phyloP scores from a whole-genome alignment of 2,329 filamentous ascomycete genomes.

The Xylariaceae sp. region DNA sequence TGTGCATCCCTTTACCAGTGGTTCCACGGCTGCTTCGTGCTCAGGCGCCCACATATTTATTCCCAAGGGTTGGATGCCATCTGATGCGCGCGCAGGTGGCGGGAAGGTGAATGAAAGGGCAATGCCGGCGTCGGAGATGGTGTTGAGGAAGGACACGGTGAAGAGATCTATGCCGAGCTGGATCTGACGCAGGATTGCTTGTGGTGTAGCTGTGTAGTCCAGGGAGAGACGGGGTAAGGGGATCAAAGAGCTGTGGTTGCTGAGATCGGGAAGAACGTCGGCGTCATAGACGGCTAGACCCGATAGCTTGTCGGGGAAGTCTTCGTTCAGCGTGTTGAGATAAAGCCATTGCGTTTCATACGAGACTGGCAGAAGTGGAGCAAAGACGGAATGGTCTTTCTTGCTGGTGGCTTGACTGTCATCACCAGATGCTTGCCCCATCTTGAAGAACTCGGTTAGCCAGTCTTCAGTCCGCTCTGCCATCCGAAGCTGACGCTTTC shows the following conservation, averaged over 20 bases:
- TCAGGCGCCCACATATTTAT: slow-evolving; percentile 68
- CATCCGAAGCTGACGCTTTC: slow-evolving; percentile 77
- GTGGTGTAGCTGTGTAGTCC: slow-evolving; percentile 56
- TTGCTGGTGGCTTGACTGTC: slow-evolving; percentile 22
- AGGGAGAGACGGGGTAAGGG: slow-evolving; percentile 70
- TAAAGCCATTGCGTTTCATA: slow-evolving; percentile 75
- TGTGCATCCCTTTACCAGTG: slow-evolving; percentile 58
- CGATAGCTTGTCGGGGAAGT: slow-evolving; percentile 53
- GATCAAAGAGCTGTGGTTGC: slow-evolving; percentile 47
- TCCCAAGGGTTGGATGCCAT: slow-evolving; percentile 52
- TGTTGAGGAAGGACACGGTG: slow-evolving; percentile 68
- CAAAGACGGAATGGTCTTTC: slow-evolving; percentile 46
- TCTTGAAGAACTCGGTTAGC: slow-evolving; percentile 62
- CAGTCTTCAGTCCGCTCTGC: slow-evolving; percentile 79
- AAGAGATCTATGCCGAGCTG: slow-evolving; percentile 74
- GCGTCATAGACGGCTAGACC: slow-evolving; percentile 76
- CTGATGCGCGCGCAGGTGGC: slow-evolving; percentile 27
- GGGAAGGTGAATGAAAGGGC: slow-evolving; percentile 77
- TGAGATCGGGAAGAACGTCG: slow-evolving; percentile 62
- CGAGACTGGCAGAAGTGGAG: slow-evolving; percentile 69
- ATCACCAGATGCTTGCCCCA: slow-evolving; percentile 27
- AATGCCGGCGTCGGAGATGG: slow-evolving; percentile 76
- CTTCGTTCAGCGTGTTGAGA: slow-evolving; percentile 62
- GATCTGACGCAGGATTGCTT: slow-evolving; percentile 71
- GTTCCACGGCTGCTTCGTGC: slow-evolving; percentile 57